Conservation (phyloP, 2,329 filamentous ascomycete genomes). For the Xylaria polymorpha region DNA sequence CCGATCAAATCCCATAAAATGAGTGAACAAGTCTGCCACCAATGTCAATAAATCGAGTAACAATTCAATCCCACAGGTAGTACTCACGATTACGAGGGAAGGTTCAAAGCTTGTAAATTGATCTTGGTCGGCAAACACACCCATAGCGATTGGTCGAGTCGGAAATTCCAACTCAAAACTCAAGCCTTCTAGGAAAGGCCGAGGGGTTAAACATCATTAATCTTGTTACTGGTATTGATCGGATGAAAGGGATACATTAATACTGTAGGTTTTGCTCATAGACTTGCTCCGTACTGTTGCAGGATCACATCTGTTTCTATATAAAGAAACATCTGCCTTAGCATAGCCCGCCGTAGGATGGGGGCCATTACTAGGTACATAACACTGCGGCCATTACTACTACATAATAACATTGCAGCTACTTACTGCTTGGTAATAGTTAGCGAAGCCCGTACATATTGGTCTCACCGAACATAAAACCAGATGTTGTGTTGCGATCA, state of each 20-base stretch:
- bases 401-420: too few species aligned
- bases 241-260: too few species aligned
- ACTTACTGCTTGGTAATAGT: too few species aligned
- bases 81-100: slow-evolving; percentile 3
- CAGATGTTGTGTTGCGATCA: not conserved
- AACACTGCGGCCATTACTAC: too few species aligned
- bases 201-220: not conserved
- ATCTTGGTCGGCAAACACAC: not conserved
- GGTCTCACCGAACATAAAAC: not conserved
- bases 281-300: too few species aligned
- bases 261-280: not conserved
- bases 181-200: not conserved
- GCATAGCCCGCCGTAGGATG: too few species aligned
- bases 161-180: too few species aligned
- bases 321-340: not conserved
- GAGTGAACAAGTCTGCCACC: not conserved
- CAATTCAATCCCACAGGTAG: not conserved
- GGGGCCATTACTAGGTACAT: too few species aligned
- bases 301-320: not conserved
- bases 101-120: not conserved
- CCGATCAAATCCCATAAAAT: slow-evolving; percentile 11
- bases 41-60: not conserved
- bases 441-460: not conserved
- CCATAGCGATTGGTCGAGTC: not conserved
- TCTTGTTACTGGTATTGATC: too few species aligned